Evolutionary conservation across 805 yeast species (phyloP), one percentile per base, ranked within the genome.

Genomic region (Clavispora fructus): DNA sequence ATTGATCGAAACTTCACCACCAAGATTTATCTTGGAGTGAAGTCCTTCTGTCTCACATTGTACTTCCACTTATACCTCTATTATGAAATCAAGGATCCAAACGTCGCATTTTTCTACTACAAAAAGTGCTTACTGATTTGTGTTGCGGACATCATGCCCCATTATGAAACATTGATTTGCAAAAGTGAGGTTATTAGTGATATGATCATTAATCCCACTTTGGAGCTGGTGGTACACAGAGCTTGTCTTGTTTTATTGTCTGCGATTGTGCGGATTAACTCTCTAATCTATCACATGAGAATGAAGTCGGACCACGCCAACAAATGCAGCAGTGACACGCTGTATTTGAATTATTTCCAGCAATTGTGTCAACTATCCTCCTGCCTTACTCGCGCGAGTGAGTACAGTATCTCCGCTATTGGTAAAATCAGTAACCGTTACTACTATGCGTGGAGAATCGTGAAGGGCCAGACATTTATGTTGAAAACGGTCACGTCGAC

Each of bases 371-470:
- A 48, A 40, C 43, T 46, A 2, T 54, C 57, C 2, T 52, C 56
- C 2, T 43, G 54, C 28, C 44, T 54, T 25, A 54, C 56, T 2
- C 38, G 56, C 23, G 67, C 67, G 4, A 69, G 65, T 6, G 63
- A 52, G 41, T 54, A 44, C 40, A 52, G 51, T 5, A 50, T 54
- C 14, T 43, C 47, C 8, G 54, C 52, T 3, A 50, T 69, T 16
- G 71, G 65, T 16, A 68, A 70, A 35, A 62, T 85, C 31, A 78
- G 87, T 17, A 69, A 66, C 25, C 72, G 80, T 51, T 84, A 82
- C 57, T 80, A 79, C 47, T 82, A 82, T 57, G 85, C 89, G 2
- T 81, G 83, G 81, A 75, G 85, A 62, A 73, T 84, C 58, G 71
- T 79, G 32, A 83, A 82, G 54, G 83, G 86, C 0, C 78, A 77